These are phyloP conservation scores for Sporothrix brasiliensis DNA, from an alignment of 2,329 filamentous ascomycete species.

Conservation along the genomic window DNA sequence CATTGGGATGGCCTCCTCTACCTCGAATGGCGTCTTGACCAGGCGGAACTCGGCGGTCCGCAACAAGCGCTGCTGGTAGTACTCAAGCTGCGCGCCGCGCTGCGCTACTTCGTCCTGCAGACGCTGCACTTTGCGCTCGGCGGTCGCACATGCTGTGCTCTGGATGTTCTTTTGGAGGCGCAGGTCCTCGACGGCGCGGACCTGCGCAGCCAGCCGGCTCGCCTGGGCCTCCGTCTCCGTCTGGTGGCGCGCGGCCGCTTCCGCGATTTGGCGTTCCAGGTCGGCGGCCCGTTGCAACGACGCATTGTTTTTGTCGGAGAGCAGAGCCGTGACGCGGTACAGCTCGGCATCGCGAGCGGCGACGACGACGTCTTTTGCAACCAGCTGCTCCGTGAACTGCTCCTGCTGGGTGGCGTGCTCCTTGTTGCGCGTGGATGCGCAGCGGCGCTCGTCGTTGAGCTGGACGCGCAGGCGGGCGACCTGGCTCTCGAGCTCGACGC, in stretches of 20 bases:
- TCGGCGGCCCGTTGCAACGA: neutral
- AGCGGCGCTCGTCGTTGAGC: conserved; percentile 24
- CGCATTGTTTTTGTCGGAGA: neutral
- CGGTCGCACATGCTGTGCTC: neutral
- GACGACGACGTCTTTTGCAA: neutral
- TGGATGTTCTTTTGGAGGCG: conserved; percentile 6
- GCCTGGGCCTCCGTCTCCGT: neutral
- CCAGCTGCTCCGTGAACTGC: neutral
- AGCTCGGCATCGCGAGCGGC: neutral
- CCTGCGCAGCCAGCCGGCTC: neutral
- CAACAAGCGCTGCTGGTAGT: conserved; percentile 27
- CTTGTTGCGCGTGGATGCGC: neutral
- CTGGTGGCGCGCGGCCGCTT: neutral
- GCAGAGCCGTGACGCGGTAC: neutral
- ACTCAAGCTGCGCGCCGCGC: conserved; percentile 15
- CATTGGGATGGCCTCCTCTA: neutral
- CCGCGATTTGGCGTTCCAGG: neutral
- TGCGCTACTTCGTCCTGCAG: neutral
- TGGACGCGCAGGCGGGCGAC: conserved; percentile 17
- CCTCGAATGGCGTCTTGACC: conserved; percentile 15
- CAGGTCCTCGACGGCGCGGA: neutral
- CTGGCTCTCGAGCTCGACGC: conserved; percentile 25
- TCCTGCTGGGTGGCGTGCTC: neutral
- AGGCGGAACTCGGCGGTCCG: conserved; percentile 24
- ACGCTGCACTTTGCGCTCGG: neutral